Conservation (phyloP, 2,329 filamentous ascomycete species). For the Fusarium sp. region DNA sequence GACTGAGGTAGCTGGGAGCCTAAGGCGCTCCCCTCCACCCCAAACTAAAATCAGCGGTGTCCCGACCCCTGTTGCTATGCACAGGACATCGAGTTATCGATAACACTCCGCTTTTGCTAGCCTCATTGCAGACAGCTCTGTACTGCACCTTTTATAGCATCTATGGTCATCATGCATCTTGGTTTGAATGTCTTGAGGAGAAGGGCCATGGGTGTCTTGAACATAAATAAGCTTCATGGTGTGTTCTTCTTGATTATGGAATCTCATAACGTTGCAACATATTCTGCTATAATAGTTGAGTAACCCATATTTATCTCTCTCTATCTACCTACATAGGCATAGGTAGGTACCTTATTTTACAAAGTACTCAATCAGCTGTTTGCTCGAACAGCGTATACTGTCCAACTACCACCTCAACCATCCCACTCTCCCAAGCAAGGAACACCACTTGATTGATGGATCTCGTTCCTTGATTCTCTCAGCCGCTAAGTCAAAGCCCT, state of each 20-base stretch:
- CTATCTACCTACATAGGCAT: not conserved
- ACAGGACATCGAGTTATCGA: conserved; percentile 26
- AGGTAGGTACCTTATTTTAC: not conserved
- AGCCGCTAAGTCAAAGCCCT: conserved; percentile 29
- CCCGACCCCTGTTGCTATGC: conserved; percentile 4
- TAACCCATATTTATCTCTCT: not conserved
- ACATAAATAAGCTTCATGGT: too few relatives aligned
- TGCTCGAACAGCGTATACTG: not conserved
- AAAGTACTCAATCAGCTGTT: not conserved
- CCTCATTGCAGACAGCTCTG: conserved; percentile 1
- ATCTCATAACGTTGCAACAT: too few relatives aligned
- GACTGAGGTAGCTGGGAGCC: not conserved
- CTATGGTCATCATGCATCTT: too few relatives aligned
- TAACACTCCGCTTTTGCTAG: conserved; percentile 26
- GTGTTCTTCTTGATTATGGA: too few relatives aligned
- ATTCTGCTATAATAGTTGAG: too few relatives aligned
- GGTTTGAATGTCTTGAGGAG: too few relatives aligned
- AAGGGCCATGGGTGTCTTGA: too few relatives aligned
- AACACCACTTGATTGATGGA: conserved; percentile 13
- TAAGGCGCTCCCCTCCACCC: conserved; percentile 3
- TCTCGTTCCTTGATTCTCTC: conserved; percentile 32
- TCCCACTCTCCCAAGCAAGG: conserved; percentile 19
- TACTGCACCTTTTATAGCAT: too few relatives aligned
- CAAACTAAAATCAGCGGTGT: conserved; percentile 1
- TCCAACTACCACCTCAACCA: conserved; percentile 16